Percentiles rank a stretch among this genome's conserved stretches.
These are phyloP conservation scores for Cytidiella melzeri DNA, from an alignment of 768 basidiomycete genomes.

Conservation along the genomic window DNA sequence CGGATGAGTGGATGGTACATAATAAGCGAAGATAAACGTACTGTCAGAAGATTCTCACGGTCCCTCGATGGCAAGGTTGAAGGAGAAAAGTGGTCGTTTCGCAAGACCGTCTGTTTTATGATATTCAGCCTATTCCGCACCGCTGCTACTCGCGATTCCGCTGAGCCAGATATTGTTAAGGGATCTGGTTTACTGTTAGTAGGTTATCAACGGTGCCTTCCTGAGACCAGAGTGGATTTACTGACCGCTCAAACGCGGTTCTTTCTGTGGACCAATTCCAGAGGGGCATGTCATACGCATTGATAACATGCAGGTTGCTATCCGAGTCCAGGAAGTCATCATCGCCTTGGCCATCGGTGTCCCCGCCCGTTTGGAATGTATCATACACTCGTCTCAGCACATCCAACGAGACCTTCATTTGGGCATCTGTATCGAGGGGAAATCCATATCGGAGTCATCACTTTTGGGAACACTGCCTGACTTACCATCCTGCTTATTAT, in stretches of 20 bases:
- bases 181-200: constrained; percentile 41
- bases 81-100: constrained; percentile 97
- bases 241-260: constrained; percentile 84
- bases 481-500: constrained; percentile 84
- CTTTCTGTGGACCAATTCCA: constrained; percentile 88
- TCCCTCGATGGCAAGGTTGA: constrained; percentile 89
- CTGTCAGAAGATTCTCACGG: constrained; percentile 82
- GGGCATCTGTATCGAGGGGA: constrained; percentile 64
- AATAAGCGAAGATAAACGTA: constrained; percentile 28
- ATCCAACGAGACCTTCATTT: constrained; percentile 73
- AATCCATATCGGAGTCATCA: too few species aligned
- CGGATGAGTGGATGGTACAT: background rate
- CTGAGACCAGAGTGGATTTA: background rate
- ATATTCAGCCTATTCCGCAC: constrained; percentile 83
- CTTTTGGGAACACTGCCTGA: too few species aligned
- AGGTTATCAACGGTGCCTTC: constrained; percentile 9
- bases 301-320: constrained; percentile 73
- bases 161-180: constrained; percentile 72
- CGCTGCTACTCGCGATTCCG: constrained; percentile 75
- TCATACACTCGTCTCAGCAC: constrained; percentile 72
- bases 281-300: constrained; percentile 93
- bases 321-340: constrained; percentile 73
- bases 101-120: constrained; percentile 86
- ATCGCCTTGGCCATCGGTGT: constrained; percentile 37
- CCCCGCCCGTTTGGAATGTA: constrained; percentile 60